Evolutionary conservation across 176 grass and related monocot species (phyloP).

Genomic region (Zea luxurians): DNA sequence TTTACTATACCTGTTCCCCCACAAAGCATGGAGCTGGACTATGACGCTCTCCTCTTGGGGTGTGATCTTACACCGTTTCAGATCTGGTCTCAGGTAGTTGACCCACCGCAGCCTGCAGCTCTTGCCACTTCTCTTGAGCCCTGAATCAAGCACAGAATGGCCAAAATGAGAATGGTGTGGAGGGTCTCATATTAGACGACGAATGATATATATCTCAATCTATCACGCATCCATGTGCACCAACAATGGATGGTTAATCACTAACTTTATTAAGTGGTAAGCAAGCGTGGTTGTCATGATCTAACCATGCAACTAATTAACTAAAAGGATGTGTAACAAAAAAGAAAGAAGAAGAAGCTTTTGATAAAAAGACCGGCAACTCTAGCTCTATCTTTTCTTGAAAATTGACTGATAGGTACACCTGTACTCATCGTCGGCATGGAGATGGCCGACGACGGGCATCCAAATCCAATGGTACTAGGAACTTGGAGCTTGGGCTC

Average conservation of each 20-base stretch:
- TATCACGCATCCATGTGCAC: not conserved
- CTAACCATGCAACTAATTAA: not conserved
- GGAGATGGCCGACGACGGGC: not conserved
- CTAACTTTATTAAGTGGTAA: not conserved
- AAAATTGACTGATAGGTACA: not conserved
- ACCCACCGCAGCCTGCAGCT: slow-evolving; percentile 89
- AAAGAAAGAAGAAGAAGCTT: not conserved
- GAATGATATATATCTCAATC: not conserved
- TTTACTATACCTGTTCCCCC: slow-evolving; percentile 74
- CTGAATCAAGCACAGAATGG: slow-evolving; percentile 29
- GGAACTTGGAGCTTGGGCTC: not conserved
- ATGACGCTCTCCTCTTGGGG: slow-evolving; percentile 81
- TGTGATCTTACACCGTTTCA: slow-evolving; percentile 80
- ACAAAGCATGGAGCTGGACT: slow-evolving; percentile 79
- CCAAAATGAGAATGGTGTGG: not conserved
- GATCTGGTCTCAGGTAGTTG: slow-evolving; percentile 88
- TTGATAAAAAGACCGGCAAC: not conserved
- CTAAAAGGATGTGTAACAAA: not conserved
- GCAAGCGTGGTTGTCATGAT: slow-evolving; percentile 15
- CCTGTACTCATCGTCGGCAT: not conserved
- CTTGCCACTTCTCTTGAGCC: slow-evolving; percentile 82
- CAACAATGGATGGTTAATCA: not conserved
- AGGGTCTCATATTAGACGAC: not conserved
- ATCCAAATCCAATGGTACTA: not conserved
- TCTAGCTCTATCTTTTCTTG: not conserved